Percentiles rank a stretch among this genome's conserved stretches.
These are phyloP conservation scores for Acanthamoeba royreba DNA, from an alignment of 208 protist species.

Conservation along the genomic window DNA sequence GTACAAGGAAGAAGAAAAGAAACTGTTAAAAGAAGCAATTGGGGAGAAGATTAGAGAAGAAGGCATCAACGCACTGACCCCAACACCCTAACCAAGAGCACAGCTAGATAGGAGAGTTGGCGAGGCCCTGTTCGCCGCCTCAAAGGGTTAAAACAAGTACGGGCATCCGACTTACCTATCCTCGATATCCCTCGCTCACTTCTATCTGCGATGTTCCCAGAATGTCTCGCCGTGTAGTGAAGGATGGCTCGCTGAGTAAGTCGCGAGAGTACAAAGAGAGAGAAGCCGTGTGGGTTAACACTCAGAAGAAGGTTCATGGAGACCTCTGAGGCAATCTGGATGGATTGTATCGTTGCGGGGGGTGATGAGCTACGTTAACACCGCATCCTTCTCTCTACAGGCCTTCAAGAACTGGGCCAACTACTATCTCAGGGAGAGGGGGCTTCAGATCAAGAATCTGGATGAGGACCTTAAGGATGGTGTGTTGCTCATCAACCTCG, in stretches of 20 bases:
- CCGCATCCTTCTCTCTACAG: background rate
- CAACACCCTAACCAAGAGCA: background rate
- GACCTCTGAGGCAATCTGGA: too few relatives aligned
- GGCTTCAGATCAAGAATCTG: constrained; percentile 7
- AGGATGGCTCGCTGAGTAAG: constrained; percentile 11
- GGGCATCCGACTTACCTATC: too few relatives aligned
- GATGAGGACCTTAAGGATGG: constrained; percentile 42
- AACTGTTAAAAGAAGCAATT: background rate
- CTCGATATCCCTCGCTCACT: too few relatives aligned
- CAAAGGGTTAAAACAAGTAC: too few relatives aligned
- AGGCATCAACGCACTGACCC: background rate
- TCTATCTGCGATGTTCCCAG: too few relatives aligned
- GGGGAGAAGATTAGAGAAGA: background rate
- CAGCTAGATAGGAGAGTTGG: background rate
- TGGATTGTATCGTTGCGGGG: background rate
- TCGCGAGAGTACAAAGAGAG: background rate
- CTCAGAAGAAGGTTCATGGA: constrained; percentile 22
- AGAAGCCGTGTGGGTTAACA: background rate
- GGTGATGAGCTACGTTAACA: too few relatives aligned
- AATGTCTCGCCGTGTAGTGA: background rate
- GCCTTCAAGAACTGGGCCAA: constrained; percentile 50
- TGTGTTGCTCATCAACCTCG: constrained; percentile 48
- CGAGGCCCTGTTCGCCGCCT: too few relatives aligned
- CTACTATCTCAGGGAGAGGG: constrained; percentile 41
- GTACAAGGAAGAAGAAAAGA: background rate